Evolutionary conservation across 257 asterid species (phyloP).

Genomic region (Gardenia jasminoides): DNA sequence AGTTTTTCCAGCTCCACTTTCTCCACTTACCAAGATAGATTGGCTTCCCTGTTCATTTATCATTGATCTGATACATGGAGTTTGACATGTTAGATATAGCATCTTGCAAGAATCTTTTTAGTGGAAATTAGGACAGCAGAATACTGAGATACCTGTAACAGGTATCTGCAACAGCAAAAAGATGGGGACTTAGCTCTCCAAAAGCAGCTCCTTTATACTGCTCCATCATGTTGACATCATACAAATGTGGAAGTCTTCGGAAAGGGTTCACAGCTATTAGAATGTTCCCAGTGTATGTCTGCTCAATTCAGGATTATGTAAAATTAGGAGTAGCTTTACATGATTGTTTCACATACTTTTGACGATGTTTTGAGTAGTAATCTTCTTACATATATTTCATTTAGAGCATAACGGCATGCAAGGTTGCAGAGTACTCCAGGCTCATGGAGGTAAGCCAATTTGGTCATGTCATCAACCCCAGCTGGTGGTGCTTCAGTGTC

Average conservation of each 20-base stretch:
- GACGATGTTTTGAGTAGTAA: not conserved
- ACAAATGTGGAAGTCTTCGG: constrained; percentile 84
- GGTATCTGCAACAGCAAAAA: constrained; percentile 91
- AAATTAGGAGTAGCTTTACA: constrained; percentile 22
- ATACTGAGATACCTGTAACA: constrained; percentile 61
- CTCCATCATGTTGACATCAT: constrained; percentile 89
- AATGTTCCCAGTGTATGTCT: constrained; percentile 97
- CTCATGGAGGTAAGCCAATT: constrained; percentile 92
- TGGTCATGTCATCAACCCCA: constrained; percentile 97
- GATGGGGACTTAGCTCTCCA: constrained; percentile 97
- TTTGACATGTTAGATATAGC: constrained; percentile 15
- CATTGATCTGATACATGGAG: constrained; percentile 57
- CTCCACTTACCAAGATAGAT: constrained; percentile 96
- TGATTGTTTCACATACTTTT: not conserved
- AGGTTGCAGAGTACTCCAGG: constrained; percentile 86
- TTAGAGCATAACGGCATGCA: constrained; percentile 68
- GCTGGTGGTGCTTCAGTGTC: constrained; percentile 90
- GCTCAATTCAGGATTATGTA: constrained; percentile 30
- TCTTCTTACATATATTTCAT: constrained; percentile 83
- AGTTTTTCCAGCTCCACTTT: constrained; percentile 96
- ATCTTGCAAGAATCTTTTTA: not conserved
- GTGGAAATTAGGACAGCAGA: constrained; percentile 9
- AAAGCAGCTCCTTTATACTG: constrained; percentile 93
- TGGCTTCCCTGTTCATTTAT: constrained; percentile 87
- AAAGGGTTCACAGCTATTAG: constrained; percentile 95